Conservation (phyloP, 75 land plant genomes). For the Pinus albicaulis region DNA sequence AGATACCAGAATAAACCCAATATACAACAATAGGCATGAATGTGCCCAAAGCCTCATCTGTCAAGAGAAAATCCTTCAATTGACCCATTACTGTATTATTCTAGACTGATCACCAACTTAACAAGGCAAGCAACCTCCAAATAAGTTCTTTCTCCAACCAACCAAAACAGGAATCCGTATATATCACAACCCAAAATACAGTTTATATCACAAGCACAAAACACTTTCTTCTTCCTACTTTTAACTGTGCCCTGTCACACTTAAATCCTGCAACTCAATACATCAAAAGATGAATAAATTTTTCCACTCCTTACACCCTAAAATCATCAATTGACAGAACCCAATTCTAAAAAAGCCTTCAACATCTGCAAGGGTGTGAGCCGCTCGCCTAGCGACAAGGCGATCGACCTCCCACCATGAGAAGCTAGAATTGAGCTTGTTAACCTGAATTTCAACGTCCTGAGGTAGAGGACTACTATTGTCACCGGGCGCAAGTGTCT, state of each 20-base stretch:
- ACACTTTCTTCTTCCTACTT: background rate
- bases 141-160: background rate
- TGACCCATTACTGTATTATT: background rate
- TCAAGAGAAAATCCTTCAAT: slow-evolving; percentile 24
- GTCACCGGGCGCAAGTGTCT: too few relatives aligned
- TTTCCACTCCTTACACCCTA: background rate
- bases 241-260: background rate
- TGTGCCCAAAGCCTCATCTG: slow-evolving; percentile 78
- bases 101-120: background rate
- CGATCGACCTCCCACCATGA: too few relatives aligned
- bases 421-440: too few relatives aligned
- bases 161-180: background rate
- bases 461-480: too few relatives aligned
- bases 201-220: background rate
- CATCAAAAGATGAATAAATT: too few relatives aligned
- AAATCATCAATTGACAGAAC: background rate
- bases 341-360: background rate
- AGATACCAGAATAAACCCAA: slow-evolving; percentile 90
- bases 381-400: too few relatives aligned
- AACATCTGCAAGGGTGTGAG: too few relatives aligned
- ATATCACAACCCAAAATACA: background rate
- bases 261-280: background rate
- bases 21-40: slow-evolving; percentile 77
- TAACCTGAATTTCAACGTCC: too few relatives aligned
- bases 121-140: background rate